Base-by-base conservation (phyloP, 73 alveolate genomes). In the Halteria grandinella region DNA sequence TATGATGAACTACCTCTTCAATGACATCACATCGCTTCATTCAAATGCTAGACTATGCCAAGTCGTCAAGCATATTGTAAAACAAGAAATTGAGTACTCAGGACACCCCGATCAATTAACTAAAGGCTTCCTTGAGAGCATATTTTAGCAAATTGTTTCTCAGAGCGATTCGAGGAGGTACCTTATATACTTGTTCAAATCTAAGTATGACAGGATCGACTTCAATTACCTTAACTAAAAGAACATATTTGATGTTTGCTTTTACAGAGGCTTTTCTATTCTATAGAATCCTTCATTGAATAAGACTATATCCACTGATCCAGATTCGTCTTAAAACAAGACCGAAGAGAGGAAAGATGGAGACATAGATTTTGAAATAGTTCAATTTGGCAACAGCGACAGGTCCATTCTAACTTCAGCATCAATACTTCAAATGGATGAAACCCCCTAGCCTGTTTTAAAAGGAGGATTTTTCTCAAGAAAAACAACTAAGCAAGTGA, bases 161-260 rank as follows among this genome's bases (percentile, higher is more conserved):
- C 28, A 44, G 32, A 66, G 80, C 31, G 80, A 66, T 28, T 2
- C 80, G 3, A 14, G 80, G 27, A n/a, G 80, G 25, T 66, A 66
- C 36, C 43, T 66, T 2, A 47, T 52, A 5, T 66, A 44, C 53
- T n/a, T 66, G 80, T 66, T 66, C 36, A 66, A 66, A 37, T 7
- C 80, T 8, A 66, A 66, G 32, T 66, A 66, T 28, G 80, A 66
- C 23, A 43, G 80, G 15, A 66, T 66, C 3, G 80, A 66, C 52
- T 66, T 66, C 25, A 66, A 34, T 17, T 66, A 34, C 21, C 53
- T 66, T 11, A 52, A 44, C 14, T n/a, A 44, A 15, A 66, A 66
- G 31, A 28, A 66, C 32, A 47, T 66, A 5, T 66, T 54, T 52
- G n/a, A n/a, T n/a, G n/a, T n/a, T n/a, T n/a, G n/a, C n/a, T n/a